A percentile compares a stretch with the other conserved stretches of the same genome.
These are phyloP conservation scores for Starmerella floricola DNA, from an alignment of 805 yeast species.

Conservation along the genomic window DNA sequence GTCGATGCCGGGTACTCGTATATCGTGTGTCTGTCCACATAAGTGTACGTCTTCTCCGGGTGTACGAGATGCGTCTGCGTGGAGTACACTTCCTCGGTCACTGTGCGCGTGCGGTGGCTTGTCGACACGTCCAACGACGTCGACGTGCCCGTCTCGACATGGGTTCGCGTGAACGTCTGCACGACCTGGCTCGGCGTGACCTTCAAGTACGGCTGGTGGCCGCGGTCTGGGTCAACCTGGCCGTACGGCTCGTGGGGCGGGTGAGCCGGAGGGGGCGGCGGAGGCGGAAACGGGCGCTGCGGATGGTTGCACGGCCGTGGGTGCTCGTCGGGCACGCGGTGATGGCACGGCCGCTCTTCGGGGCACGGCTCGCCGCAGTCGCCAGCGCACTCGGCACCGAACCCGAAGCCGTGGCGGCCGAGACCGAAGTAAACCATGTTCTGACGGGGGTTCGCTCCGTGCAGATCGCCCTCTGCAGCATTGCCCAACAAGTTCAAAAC, in stretches of 20 bases:
- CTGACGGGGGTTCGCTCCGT: constrained; percentile 15
- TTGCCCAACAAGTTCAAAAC: not conserved
- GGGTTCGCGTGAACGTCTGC: constrained; percentile 7
- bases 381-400: constrained; percentile 5
- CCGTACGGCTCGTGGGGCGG: not conserved
- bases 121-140: constrained; percentile 6
- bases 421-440: constrained; percentile 15
- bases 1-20: constrained; percentile 18
- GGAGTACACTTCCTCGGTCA: constrained; percentile 8
- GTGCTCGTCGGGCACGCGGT: no score
- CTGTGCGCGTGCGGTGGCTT: constrained; percentile 9
- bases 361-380: not conserved
- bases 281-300: not conserved
- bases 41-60: constrained; percentile 13
- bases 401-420: constrained; percentile 8
- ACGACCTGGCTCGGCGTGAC: constrained; percentile 14
- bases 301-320: no score
- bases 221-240: no score
- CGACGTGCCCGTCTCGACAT: constrained; percentile 11
- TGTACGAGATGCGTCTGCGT: constrained; percentile 8
- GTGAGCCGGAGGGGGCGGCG: not conserved
- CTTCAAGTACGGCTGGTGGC: constrained; percentile 13
- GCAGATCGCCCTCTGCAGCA: constrained; percentile 14
- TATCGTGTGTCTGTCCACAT: constrained; percentile 9
- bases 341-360: not conserved